A percentile compares a stretch with the other conserved stretches of the same genome.
These are phyloP conservation scores for Trypethelium eluteriae DNA, from an alignment of 495 filamentous ascomycete species.

Conservation along the genomic window DNA sequence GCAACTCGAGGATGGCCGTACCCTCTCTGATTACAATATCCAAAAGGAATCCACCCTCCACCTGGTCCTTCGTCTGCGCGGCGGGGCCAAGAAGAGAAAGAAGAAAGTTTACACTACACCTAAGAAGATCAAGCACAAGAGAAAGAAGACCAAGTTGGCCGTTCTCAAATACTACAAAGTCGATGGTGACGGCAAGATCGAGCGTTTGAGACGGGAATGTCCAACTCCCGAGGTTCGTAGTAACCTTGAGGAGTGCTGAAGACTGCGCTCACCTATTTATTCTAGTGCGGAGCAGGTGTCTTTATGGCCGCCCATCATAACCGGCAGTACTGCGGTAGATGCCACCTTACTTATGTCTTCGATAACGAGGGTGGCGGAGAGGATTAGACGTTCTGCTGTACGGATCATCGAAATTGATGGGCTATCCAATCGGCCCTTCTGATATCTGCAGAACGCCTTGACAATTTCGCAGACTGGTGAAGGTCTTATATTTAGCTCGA, in stretches of 20 bases:
- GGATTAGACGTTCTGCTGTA: background rate
- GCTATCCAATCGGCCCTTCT: too few species aligned
- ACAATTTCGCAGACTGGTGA: too few species aligned
- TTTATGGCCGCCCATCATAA: constrained; percentile 99
- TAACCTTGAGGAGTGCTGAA: background rate
- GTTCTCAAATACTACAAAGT: constrained; percentile 99
- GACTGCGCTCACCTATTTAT: constrained; percentile 24
- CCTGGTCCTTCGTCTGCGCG: constrained; percentile 94
- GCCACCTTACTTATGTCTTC: constrained; percentile 99
- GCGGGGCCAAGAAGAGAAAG: constrained; percentile 98
- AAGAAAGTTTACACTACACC: constrained; percentile 99
- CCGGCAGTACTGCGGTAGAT: constrained; percentile 98
- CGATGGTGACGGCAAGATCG: constrained; percentile 98
- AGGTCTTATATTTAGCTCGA: too few species aligned
- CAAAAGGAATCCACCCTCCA: constrained; percentile 99
- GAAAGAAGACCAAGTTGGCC: constrained; percentile 99
- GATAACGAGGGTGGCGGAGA: constrained; percentile 48
- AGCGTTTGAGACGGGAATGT: constrained; percentile 97
- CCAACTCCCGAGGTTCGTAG: constrained; percentile 72
- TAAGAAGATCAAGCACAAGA: constrained; percentile 99
- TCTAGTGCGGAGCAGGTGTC: constrained; percentile 93
- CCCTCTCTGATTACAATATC: constrained; percentile 99
- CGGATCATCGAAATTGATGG: too few species aligned
- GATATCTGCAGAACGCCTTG: too few species aligned
- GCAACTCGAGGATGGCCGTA: constrained; percentile 99